phyloP scores from a whole-genome alignment of 768 basidiomycete genomes.

The Tephrocybe sp. region DNA sequence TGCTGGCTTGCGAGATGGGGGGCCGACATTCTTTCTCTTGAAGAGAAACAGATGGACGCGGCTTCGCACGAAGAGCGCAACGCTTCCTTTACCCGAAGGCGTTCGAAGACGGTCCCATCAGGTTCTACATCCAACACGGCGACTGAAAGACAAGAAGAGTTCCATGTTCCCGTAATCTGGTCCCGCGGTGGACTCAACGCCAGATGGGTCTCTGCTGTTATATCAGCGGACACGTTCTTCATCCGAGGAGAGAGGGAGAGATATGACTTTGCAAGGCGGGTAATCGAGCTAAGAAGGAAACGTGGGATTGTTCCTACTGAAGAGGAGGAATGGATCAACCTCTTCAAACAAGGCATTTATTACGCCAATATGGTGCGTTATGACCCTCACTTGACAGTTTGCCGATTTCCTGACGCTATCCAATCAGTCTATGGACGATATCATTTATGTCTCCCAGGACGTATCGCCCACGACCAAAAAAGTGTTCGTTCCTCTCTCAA shows the following conservation, averaged over 20 bases:
- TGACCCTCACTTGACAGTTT: background rate
- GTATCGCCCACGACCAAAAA: conserved; percentile 68
- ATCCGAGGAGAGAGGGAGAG: conserved; percentile 75
- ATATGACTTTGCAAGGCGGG: conserved; percentile 73
- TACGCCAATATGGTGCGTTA: conserved; percentile 80
- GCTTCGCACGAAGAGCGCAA: background rate
- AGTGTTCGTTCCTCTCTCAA: conserved; percentile 65
- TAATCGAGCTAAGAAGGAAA: conserved; percentile 72
- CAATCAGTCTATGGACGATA: conserved; percentile 74
- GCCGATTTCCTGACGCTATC: background rate
- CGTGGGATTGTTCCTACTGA: conserved; percentile 56
- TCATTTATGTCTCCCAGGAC: conserved; percentile 73
- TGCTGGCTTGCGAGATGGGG: conserved; percentile 92
- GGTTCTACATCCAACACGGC: conserved; percentile 5
- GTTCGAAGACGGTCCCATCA: conserved; percentile 20
- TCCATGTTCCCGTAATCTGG: conserved; percentile 60
- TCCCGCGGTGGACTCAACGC: conserved; percentile 72
- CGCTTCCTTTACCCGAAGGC: conserved; percentile 15
- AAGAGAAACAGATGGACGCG: conserved; percentile 39
- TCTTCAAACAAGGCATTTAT: conserved; percentile 80
- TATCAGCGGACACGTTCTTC: conserved; percentile 81
- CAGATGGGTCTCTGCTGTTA: conserved; percentile 68
- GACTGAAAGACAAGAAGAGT: conserved; percentile 13
- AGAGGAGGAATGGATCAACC: conserved; percentile 64
- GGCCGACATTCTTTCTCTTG: conserved; percentile 68